Percentiles rank a stretch among this genome's conserved stretches.
Conservation (phyloP, 202 grass and related monocot species). For the Tripidium arundinaceum region DNA sequence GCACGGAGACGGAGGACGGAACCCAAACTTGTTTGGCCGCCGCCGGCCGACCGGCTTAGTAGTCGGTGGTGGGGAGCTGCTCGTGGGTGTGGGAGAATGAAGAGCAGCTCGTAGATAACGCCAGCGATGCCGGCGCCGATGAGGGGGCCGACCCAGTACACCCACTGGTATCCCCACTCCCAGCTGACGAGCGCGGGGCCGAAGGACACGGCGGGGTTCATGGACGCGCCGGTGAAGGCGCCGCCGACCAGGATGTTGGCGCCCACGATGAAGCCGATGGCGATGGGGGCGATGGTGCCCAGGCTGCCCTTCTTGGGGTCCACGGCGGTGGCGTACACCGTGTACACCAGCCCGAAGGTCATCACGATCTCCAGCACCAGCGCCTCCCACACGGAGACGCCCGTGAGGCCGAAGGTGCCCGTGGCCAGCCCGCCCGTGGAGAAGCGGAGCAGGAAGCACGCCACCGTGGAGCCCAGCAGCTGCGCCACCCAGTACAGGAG, state of each 20-base stretch:
- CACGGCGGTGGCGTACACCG: neutral
- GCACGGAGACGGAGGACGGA: neutral
- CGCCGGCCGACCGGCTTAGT: too few relatives aligned
- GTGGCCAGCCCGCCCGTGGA: too few relatives aligned
- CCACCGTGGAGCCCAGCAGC: too few relatives aligned
- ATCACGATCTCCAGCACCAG: neutral
- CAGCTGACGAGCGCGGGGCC: neutral
- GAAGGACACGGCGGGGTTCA: neutral
- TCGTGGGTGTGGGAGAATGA: neutral
- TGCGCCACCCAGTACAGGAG: too few relatives aligned
- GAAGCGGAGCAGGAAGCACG: too few relatives aligned
- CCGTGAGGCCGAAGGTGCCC: neutral
- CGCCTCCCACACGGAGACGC: neutral
- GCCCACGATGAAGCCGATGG: neutral
- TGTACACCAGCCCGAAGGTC: neutral
- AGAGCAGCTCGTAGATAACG: neutral
- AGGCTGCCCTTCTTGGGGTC: neutral
- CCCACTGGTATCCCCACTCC: neutral
- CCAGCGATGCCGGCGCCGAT: neutral
- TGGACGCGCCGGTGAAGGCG: neutral
- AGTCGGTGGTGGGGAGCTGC: neutral
- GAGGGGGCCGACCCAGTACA: neutral
- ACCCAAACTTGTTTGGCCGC: too few relatives aligned
- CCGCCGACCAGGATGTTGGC: neutral
- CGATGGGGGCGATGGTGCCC: neutral